phyloP scores from a whole-genome alignment of 2,329 filamentous ascomycete genomes.

The Fonsecaea nubica region DNA sequence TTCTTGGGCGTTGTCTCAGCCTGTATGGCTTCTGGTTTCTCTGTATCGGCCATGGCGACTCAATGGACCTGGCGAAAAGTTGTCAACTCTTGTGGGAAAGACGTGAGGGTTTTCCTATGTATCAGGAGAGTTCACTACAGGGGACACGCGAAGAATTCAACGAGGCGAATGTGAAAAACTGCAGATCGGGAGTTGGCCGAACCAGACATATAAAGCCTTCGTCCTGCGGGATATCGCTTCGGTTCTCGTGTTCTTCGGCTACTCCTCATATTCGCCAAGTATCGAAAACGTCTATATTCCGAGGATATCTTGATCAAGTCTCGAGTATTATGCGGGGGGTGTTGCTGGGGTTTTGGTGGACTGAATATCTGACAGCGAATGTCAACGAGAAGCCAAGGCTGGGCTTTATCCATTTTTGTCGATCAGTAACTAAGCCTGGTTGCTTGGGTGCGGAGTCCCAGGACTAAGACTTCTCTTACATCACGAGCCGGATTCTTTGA shows the following conservation, averaged over 20 bases:
- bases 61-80: not conserved
- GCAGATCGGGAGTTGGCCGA: not conserved
- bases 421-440: not conserved
- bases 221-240: not conserved
- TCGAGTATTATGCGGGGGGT: conserved; percentile 1
- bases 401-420: conserved; percentile 1
- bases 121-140: not conserved
- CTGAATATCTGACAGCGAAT: not conserved
- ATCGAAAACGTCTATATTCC: not conserved
- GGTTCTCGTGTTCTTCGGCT: conserved; percentile 6
- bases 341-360: not conserved
- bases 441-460: not conserved
- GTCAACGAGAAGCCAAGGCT: conserved; percentile 16
- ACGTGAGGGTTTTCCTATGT: not conserved
- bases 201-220: conserved; percentile 2
- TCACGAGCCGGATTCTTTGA: not conserved
- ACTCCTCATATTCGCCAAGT: conserved; percentile 1
- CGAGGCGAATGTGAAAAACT: not conserved
- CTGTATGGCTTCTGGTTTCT: conserved; percentile 19
- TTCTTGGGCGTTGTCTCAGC: conserved; percentile 1
- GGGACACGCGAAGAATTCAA: not conserved
- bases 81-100: not conserved
- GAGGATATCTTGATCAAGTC: conserved; percentile 5
- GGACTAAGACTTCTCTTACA: not conserved
- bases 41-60: conserved; percentile 2